phyloP scores from a whole-genome alignment of 2,329 filamentous ascomycete species.

The Calonectria montana region DNA sequence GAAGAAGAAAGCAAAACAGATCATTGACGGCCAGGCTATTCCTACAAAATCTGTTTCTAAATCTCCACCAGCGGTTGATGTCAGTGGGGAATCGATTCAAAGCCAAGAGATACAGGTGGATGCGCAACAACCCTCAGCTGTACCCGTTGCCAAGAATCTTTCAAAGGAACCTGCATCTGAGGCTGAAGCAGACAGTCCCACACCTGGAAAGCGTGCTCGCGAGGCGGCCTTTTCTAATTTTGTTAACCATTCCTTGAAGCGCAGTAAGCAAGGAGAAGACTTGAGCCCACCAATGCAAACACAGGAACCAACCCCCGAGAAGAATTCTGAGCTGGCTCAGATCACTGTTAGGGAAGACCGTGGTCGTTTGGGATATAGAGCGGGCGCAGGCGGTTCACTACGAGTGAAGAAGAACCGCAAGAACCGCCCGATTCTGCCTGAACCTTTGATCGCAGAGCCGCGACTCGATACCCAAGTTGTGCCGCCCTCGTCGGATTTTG shows the following conservation, averaged over 20 bases:
- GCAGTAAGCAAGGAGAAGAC: constrained; percentile 22
- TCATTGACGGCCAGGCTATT: neutral
- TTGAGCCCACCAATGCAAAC: neutral
- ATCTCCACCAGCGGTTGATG: neutral
- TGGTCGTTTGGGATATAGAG: constrained; percentile 38
- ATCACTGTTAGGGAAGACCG: constrained; percentile 23
- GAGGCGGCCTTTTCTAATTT: constrained; percentile 23
- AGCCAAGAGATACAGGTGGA: neutral
- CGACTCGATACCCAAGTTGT: constrained; percentile 9
- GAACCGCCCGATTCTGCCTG: constrained; percentile 28
- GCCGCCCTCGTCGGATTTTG: constrained; percentile 29
- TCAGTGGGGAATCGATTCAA: neutral
- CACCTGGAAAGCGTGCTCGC: constrained; percentile 26
- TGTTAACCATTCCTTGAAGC: constrained; percentile 22
- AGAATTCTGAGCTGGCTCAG: constrained; percentile 16
- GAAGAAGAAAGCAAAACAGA: constrained; percentile 39
- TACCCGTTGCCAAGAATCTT: neutral
- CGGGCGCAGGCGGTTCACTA: constrained; percentile 48
- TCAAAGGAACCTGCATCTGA: neutral
- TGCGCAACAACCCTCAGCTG: neutral
- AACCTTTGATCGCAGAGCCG: constrained; percentile 30
- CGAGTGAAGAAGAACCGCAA: constrained; percentile 46
- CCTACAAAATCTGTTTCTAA: neutral
- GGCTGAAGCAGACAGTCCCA: neutral
- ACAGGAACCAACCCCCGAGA: neutral